Conservation (phyloP, 2,329 filamentous ascomycete genomes). For the Cercospora brassicicola region DNA sequence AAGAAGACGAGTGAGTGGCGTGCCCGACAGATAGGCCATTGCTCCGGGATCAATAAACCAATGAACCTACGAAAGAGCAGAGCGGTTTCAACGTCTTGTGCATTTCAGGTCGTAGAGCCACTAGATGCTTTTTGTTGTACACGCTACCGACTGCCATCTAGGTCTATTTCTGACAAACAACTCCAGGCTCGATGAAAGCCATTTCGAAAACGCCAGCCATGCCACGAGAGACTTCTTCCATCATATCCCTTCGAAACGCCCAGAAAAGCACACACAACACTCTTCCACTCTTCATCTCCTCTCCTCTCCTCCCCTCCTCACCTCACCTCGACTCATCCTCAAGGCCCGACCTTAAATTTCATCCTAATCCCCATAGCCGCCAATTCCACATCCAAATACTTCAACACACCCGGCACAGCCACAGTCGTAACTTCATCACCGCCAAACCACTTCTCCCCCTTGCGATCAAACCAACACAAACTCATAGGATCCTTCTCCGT, state of each 20-base stretch:
- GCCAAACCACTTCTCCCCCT: constrained; percentile 79
- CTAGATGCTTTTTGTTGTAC: not conserved
- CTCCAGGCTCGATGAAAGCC: not conserved
- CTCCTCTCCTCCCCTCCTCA: not conserved
- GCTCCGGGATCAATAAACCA: not conserved
- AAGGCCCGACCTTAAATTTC: constrained; percentile 76
- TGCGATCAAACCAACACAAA: constrained; percentile 82
- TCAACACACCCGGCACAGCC: constrained; percentile 87
- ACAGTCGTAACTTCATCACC: constrained; percentile 89
- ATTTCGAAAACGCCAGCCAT: not conserved
- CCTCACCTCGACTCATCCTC: not conserved
- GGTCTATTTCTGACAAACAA: not conserved
- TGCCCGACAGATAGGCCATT: not conserved
- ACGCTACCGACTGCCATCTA: not conserved
- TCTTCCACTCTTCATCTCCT: not conserved
- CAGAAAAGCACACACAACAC: not conserved
- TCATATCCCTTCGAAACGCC: not conserved
- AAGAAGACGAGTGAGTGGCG: too few species aligned
- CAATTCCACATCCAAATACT: constrained; percentile 90
- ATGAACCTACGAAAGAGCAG: not conserved
- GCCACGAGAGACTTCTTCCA: not conserved
- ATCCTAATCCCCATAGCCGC: constrained; percentile 95
- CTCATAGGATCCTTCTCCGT: constrained; percentile 47
- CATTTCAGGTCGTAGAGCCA: not conserved
- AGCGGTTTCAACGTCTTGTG: not conserved